Conservation (phyloP, 371 early-diverging fungal species). For the Mucor ambiguus region DNA sequence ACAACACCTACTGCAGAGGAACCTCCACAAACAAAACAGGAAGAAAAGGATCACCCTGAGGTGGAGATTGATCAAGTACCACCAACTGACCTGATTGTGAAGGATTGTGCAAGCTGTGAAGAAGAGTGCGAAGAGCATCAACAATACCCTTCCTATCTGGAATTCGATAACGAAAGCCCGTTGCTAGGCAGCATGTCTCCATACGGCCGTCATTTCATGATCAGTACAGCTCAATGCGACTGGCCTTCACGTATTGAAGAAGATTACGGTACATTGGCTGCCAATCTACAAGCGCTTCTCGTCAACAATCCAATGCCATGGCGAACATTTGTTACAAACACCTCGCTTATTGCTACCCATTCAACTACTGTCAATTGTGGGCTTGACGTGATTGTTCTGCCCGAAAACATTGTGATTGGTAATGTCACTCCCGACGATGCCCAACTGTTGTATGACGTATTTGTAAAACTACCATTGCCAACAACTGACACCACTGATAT, state of each 20-base stretch:
- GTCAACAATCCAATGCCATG: conserved; percentile 25
- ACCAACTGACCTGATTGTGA: conserved; percentile 34
- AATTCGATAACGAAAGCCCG: conserved; percentile 57
- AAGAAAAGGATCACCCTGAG: conserved; percentile 1
- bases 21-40: background rate
- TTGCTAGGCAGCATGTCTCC: conserved; percentile 71
- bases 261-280: conserved; percentile 52
- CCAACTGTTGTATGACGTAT: conserved; percentile 48
- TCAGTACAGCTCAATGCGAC: conserved; percentile 63
- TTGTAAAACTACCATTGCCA: conserved; percentile 45
- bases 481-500: conserved; percentile 13
- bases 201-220: conserved; percentile 71
- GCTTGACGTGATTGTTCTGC: conserved; percentile 52
- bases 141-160: conserved; percentile 65
- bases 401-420: conserved; percentile 59
- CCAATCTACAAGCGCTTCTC: conserved; percentile 32
- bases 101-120: conserved; percentile 47
- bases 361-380: conserved; percentile 27
- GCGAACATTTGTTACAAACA: conserved; percentile 55
- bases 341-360: conserved; percentile 38
- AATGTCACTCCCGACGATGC: conserved; percentile 56
- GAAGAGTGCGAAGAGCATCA: conserved; percentile 61
- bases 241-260: conserved; percentile 69
- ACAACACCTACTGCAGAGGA: background rate
- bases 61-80: conserved; percentile 36